These are phyloP conservation scores for Tricholoma terreum DNA, from an alignment of 768 basidiomycete species.

Conservation along the genomic window DNA sequence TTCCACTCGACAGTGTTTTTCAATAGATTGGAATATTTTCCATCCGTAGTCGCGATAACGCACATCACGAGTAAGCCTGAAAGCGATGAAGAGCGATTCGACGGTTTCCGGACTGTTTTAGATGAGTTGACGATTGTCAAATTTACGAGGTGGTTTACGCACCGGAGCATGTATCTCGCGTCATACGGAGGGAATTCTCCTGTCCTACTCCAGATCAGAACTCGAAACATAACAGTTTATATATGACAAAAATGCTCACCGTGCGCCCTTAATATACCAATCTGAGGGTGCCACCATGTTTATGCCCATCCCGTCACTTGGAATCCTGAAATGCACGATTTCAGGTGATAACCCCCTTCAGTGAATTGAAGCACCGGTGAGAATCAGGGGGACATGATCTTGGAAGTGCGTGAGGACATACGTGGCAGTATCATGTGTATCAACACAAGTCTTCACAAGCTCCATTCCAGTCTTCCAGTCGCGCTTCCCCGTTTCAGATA, in stretches of 20 bases:
- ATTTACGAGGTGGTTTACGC: constrained; percentile 15
- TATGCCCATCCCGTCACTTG: constrained; percentile 50
- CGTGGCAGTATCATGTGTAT: constrained; percentile 82
- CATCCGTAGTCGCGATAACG: constrained; percentile 83
- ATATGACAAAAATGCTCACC: constrained; percentile 36
- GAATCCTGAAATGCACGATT: constrained; percentile 80
- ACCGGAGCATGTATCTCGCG: constrained; percentile 91
- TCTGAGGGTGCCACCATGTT: constrained; percentile 50
- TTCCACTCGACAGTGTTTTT: constrained; percentile 73
- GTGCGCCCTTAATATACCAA: constrained; percentile 90
- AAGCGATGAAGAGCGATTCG: constrained; percentile 91
- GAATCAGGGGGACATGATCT: neutral
- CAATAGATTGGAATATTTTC: constrained; percentile 87
- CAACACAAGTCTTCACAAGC: constrained; percentile 85
- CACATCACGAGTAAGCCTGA: constrained; percentile 80
- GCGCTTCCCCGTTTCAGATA: constrained; percentile 59
- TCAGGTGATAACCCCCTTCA: constrained; percentile 82
- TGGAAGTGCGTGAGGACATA: constrained; percentile 37
- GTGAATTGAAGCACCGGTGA: neutral
- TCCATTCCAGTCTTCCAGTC: constrained; percentile 84
- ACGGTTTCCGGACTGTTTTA: constrained; percentile 80
- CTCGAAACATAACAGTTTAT: neutral
- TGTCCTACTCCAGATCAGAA: constrained; percentile 18
- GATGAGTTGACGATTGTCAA: neutral
- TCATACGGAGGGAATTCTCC: constrained; percentile 61